Base-by-base conservation (phyloP, 345 rosid genomes). In the Salix dunnii region DNA sequence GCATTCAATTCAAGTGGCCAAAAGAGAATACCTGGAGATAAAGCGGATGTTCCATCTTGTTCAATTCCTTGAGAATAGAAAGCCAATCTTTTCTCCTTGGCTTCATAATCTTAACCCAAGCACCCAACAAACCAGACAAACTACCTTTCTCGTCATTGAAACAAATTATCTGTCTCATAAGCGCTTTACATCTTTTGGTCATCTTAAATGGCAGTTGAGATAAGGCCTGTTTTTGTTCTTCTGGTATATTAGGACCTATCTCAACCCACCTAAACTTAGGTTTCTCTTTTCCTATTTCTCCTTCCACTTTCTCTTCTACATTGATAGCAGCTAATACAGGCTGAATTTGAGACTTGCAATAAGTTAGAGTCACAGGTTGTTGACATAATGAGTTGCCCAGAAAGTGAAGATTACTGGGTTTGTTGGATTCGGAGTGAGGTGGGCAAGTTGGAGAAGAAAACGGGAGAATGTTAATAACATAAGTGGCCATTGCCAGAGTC, bases 51-150 rank as follows among this genome's bases (percentile, higher is more conserved):
- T 84, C 88, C 78, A 76, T 82, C 21, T 8, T 73, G 76, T 88
- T 87, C 84, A 91, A 78, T 83, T 91, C 87, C 79, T 87, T 90
- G 53, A 92, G 91, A 82, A 94, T 81, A 2, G 84, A 84, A 68
- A 94, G 98, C 97, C 98, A 92, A 53, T 91, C 94, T 65, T 90
- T 84, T 78, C 94, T 85, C 51, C 67, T 83, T 70, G 96, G 98
- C 63, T 85, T 92, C 96, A 92, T 94, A 64, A 87, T 76, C 86
- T 84, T 88, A 64, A 86, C 94, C 97, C 94, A 94, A 77, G 82
- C 84, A 81, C 63, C 76, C 85, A 94, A 79, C 76, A 94, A 78
- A 79, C 88, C 89, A 7, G 46, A 71, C 35, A 94, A 78, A 28
- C 77, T 71, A 13, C 84, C 87, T 40, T 84, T 85, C 33, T 71